These are phyloP conservation scores for Anisodus acutangulus DNA, from an alignment of 257 asterid species.

Conservation along the genomic window DNA sequence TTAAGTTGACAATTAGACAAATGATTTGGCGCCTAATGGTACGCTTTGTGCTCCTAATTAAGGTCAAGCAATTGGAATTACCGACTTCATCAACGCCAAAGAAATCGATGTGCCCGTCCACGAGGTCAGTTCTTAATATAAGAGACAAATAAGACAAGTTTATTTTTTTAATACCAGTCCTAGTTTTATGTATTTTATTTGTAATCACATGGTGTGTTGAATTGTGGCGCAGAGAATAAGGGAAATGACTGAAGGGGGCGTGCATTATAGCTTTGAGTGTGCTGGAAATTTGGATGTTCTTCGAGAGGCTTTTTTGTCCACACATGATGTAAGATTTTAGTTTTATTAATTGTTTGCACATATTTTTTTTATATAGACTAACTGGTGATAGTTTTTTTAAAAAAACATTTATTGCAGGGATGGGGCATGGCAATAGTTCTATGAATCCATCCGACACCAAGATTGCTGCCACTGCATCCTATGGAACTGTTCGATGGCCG, in stretches of 20 bases:
- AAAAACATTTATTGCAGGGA: constrained; percentile 53
- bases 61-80: constrained; percentile 83
- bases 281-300: constrained; percentile 87
- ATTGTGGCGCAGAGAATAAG: constrained; percentile 62
- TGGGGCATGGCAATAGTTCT: constrained; percentile 83
- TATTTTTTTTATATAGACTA: not conserved
- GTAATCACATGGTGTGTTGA: not conserved
- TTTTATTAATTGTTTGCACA: not conserved
- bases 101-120: constrained; percentile 70
- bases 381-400: not conserved
- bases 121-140: constrained; percentile 49
- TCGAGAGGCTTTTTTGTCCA: constrained; percentile 85
- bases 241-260: constrained; percentile 86
- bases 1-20: not conserved
- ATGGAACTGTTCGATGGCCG: constrained; percentile 91
- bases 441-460: constrained; percentile 79
- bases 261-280: constrained; percentile 85
- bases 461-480: constrained; percentile 80
- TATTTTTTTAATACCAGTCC: no score
- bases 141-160: not conserved
- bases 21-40: not conserved
- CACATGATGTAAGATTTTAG: constrained; percentile 63
- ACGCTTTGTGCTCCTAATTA: not conserved
- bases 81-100: constrained; percentile 76
- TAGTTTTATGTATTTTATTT: not conserved